Percentiles rank a stretch among this genome's conserved stretches.
phyloP scores from a whole-genome alignment of 345 rosid genomes.

The Anastatica hierochuntica region DNA sequence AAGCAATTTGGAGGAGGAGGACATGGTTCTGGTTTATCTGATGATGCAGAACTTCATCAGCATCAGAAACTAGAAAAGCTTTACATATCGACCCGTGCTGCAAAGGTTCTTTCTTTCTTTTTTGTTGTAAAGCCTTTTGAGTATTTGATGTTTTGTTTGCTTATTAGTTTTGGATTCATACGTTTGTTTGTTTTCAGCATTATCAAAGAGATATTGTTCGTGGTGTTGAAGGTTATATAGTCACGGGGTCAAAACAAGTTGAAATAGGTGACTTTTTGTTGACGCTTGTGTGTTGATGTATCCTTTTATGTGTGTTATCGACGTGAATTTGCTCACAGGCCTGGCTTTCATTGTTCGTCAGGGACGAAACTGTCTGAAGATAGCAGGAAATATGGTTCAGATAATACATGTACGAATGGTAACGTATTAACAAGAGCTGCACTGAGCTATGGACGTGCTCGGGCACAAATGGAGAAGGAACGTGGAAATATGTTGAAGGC shows the following conservation, averaged over 20 bases:
- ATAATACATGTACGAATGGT: slow-evolving; percentile 88
- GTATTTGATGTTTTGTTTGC: neutral
- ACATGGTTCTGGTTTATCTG: slow-evolving; percentile 59
- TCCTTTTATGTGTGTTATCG: neutral
- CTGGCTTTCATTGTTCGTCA: slow-evolving; percentile 23
- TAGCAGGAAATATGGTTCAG: slow-evolving; percentile 86
- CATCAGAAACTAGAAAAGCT: slow-evolving; percentile 97
- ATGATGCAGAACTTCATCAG: slow-evolving; percentile 71
- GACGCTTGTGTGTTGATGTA: neutral
- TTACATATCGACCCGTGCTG: slow-evolving; percentile 83
- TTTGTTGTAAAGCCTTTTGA: neutral
- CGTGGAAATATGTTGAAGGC: slow-evolving; percentile 84
- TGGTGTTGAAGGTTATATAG: slow-evolving; percentile 93
- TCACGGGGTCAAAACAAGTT: slow-evolving; percentile 87
- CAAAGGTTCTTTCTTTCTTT: too few relatives aligned
- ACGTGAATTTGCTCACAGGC: neutral
- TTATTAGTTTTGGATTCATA: neutral
- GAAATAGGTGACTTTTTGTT: slow-evolving; percentile 57
- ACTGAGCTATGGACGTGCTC: slow-evolving; percentile 53
- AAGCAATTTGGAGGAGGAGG: slow-evolving; percentile 94
- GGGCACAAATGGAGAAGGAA: slow-evolving; percentile 92
- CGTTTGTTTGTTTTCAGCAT: slow-evolving; percentile 46
- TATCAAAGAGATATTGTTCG: slow-evolving; percentile 95
- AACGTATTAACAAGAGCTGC: slow-evolving; percentile 72
- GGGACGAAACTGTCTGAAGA: slow-evolving; percentile 92